Evolutionary conservation across 331 rosid genomes (phyloP), one percentile per base, ranked within the genome.

Genomic region (Spiraea crenata): DNA sequence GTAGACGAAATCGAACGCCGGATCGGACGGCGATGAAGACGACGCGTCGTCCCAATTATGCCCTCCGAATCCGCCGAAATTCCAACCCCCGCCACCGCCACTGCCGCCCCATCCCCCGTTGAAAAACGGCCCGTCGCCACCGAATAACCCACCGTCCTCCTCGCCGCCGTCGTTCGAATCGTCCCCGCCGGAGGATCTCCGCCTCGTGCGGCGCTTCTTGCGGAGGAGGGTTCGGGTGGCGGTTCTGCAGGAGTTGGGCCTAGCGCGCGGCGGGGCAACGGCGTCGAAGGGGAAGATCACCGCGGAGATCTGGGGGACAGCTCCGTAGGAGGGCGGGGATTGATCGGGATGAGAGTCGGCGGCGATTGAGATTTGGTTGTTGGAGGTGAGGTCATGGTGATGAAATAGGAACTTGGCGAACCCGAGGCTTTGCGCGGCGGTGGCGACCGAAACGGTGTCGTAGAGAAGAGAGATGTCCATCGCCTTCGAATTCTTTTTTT

Each of bases 1-100:
- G 79, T 91, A 95, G 63, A 95, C 90, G 50, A 95, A 91, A 80
- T 89, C 85, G 20, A 87, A 83, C 3, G 95, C 96, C 16, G 97
- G 93, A 51, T 88, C 93, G 1, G 86, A 74, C 67, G 76, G 42
- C 4, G 97, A 88, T 1, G 84, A 77, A 5, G 96, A 81, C 2
- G 89, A 82, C 0, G 81, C 65, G 51, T 86, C 95, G 37, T 89
- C 96, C 91, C 93, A 86, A 73, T 60, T 76, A 46, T 76, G 64
- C 35, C 90, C 96, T 38, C 96, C 99, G 70, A 79, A 95, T 40
- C 90, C 52, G 63, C 80, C 86, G 42, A 59, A 86, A 84, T 89
- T 91, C 99, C 97, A 86, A 31, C 92, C 85, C 20, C 88, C 69
- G 1, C 96, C 86, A 4, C 86, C 73, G 12, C 92, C 81, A 0